Base-by-base conservation (phyloP, 164 flowering plant genomes). In the Vitis rotundifolia region DNA sequence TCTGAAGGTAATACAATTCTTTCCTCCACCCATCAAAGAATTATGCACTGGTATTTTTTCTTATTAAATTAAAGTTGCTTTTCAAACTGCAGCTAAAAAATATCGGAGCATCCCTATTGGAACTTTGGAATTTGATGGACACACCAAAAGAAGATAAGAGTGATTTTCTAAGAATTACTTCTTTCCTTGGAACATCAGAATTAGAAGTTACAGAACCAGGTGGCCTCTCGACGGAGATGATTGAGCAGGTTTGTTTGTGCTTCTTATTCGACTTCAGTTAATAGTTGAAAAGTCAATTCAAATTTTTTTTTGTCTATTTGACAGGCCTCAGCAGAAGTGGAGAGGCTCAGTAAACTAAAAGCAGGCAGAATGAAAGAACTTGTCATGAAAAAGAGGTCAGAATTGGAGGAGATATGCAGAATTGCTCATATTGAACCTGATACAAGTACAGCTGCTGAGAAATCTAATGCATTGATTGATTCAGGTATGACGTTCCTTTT, bases 331-430 rank as follows among this genome's bases (percentile, higher is more conserved):
- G 83, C 84, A 54, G 97, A 94, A 81, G 91, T 94, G 63, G 91
- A 85, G 76, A 85, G 90, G 77, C 87, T 94, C 2, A 79, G 84
- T 64, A 88, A 88, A 68, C 73, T 94, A 73, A 94, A 94, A 85
- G 91, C 97, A 59, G 86, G 91, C 74, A 87, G 94, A 83, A 91
- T 94, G 97, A 94, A 94, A 73, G 97, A 94, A 74, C 84, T 94
- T 60, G 97, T 94, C 16, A 75, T 88, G 82, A 94, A 87, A 67
- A 89, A 61, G 84, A 90, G 97, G 80, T 80, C 83, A 51, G 98
- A 94, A 66, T 81, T 92, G 74, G 98, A 94, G 78, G 92, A 92
- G 63, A 76, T 91, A 56, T 94, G 98, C 80, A 72, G 81, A 75
- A 71, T 78, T 67, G 80, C 82, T 57, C 98, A 92, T 73, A 85